phyloP scores from a whole-genome alignment of 2,329 filamentous ascomycete genomes.

The Colletotrichum limetticola region DNA sequence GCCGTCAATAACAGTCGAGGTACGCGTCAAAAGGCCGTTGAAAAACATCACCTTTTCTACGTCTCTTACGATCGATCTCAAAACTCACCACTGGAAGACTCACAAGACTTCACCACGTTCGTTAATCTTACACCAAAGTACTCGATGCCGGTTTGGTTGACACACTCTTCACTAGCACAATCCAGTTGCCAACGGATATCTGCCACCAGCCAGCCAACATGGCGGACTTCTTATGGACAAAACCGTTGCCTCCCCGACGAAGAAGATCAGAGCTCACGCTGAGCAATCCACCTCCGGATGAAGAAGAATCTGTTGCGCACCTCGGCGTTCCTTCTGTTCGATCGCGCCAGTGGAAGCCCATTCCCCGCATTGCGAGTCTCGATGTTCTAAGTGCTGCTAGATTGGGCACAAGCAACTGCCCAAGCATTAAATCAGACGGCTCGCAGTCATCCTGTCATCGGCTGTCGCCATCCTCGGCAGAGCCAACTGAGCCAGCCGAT shows the following conservation, averaged over 20 bases:
- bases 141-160: neutral
- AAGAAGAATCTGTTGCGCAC: neutral
- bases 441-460: neutral
- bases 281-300: neutral
- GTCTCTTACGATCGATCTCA: neutral
- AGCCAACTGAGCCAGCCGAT: neutral
- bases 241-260: neutral
- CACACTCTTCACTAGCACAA: neutral
- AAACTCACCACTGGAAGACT: neutral
- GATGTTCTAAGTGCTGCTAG: slow-evolving; percentile 6
- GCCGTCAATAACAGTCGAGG: neutral
- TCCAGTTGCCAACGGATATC: neutral
- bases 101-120: neutral
- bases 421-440: slow-evolving; percentile 12
- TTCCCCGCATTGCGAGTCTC: slow-evolving; percentile 21
- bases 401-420: neutral
- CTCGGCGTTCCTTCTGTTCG: neutral
- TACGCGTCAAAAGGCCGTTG: neutral
- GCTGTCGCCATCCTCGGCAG: neutral
- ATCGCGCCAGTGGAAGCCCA: neutral
- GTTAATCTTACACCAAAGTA: neutral
- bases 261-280: neutral
- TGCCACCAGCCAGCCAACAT: neutral
- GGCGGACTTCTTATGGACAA: neutral
- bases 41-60: neutral